These are phyloP conservation scores for Saccharum hybrid DNA, from an alignment of 202 grass and related monocot genomes.

Conservation along the genomic window DNA sequence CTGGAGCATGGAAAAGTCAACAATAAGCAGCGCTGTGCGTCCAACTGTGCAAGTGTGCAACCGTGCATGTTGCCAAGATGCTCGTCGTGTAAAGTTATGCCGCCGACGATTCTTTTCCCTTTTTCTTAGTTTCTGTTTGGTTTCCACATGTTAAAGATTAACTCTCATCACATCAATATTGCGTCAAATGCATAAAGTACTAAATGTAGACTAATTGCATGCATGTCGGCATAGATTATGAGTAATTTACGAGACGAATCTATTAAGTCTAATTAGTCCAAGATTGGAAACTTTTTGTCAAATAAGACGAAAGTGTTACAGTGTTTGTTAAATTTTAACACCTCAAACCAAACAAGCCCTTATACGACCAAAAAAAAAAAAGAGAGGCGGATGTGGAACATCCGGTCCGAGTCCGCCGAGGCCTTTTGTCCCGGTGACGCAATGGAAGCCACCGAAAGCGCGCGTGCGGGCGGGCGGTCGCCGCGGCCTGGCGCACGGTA, in stretches of 20 bases:
- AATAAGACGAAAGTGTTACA: too few species aligned
- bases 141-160: too few species aligned
- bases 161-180: too few species aligned
- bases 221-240: too few species aligned
- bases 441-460: slow-evolving; percentile 29
- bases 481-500: not conserved
- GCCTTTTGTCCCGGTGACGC: not conserved
- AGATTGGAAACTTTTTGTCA: too few species aligned
- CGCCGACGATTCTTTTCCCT: not conserved
- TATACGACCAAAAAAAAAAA: not conserved
- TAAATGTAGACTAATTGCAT: too few species aligned
- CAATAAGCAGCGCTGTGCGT: not conserved
- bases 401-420: not conserved
- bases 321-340: too few species aligned
- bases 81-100: slow-evolving; percentile 1
- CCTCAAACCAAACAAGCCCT: not conserved
- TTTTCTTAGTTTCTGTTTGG: not conserved
- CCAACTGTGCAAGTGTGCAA: too few species aligned
- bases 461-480: not conserved
- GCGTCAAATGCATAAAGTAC: too few species aligned
- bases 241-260: too few species aligned
- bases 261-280: too few species aligned
- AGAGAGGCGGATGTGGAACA: not conserved
- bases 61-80: slow-evolving; percentile 13
- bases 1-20: not conserved